These are phyloP conservation scores for Funneliformis mosseae DNA, from an alignment of 192 early-diverging fungal genomes.

Conservation along the genomic window DNA sequence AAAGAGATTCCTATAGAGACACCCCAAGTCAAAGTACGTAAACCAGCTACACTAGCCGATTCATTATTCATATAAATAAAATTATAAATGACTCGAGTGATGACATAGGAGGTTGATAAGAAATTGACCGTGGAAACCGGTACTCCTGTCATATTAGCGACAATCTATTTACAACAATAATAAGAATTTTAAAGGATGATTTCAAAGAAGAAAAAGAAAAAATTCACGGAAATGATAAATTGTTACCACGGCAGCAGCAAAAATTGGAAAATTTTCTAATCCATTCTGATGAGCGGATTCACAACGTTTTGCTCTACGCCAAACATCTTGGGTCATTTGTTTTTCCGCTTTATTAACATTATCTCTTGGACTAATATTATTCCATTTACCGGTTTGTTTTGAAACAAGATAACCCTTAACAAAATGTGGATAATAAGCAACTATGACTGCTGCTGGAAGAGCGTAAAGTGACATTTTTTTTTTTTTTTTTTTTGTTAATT, in stretches of 20 bases:
- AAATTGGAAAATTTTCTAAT: constrained; percentile 42
- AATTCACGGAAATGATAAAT: background rate
- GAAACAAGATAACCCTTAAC: constrained; percentile 39
- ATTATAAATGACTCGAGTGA: constrained; percentile 1
- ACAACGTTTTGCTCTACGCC: constrained; percentile 44
- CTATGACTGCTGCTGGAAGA: constrained; percentile 36
- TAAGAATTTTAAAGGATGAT: no score
- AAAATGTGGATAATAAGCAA: constrained; percentile 44
- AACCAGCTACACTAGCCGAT: background rate
- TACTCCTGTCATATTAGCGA: background rate
- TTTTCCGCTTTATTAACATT: constrained; percentile 41
- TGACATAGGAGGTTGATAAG: background rate
- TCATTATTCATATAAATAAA: constrained; percentile 6
- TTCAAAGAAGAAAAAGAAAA: background rate
- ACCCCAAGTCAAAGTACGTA: background rate
- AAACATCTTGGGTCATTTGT: constrained; percentile 40
- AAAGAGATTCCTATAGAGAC: background rate
- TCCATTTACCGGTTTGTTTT: constrained; percentile 41
- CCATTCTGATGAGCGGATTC: constrained; percentile 45
- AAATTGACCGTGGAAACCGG: background rate
- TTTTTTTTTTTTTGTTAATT: no score
- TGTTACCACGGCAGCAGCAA: constrained; percentile 40
- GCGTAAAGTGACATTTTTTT: constrained; percentile 16
- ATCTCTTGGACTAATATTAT: constrained; percentile 42
- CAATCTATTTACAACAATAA: background rate